Conservation (phyloP, 768 basidiomycete genomes). For the Mycena polygramma region DNA sequence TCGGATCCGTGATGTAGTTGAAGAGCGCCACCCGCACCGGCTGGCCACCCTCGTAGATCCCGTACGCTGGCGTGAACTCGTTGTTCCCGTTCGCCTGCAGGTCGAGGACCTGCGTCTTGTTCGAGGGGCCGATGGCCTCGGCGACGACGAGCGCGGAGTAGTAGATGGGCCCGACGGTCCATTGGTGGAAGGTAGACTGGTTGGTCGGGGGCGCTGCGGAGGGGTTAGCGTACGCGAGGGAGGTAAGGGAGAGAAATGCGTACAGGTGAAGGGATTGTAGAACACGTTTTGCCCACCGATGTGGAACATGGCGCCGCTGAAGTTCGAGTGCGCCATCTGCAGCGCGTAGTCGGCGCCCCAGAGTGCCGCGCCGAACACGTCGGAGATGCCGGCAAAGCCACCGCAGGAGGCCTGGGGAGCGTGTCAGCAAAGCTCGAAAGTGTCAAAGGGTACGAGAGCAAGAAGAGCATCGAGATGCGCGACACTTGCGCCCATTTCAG, state of each 20-base stretch:
- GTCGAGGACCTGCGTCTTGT: slow-evolving; percentile 75
- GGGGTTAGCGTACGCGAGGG: slow-evolving; percentile 30
- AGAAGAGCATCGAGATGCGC: too few relatives aligned
- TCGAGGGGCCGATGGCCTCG: slow-evolving; percentile 75
- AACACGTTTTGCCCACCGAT: slow-evolving; percentile 39
- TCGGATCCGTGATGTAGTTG: slow-evolving; percentile 76
- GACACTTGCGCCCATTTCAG: too few relatives aligned
- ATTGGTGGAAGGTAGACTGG: slow-evolving; percentile 71
- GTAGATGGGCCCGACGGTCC: slow-evolving; percentile 84
- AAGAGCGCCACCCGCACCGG: slow-evolving; percentile 75
- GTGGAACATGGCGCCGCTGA: slow-evolving; percentile 44
- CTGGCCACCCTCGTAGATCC: slow-evolving; percentile 77
- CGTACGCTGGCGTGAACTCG: slow-evolving; percentile 74
- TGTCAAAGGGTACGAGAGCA: neutral
- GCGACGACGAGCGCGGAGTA: slow-evolving; percentile 80
- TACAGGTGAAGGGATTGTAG: slow-evolving; percentile 21
- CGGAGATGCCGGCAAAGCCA: slow-evolving; percentile 58
- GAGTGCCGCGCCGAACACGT: slow-evolving; percentile 58
- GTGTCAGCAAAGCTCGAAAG: neutral
- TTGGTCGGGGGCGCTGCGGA: slow-evolving; percentile 67
- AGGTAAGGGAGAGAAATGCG: slow-evolving; percentile 27
- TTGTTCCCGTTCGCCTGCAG: slow-evolving; percentile 65
- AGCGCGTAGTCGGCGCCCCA: slow-evolving; percentile 58
- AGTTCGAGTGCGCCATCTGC: slow-evolving; percentile 56
- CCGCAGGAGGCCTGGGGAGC: slow-evolving; percentile 27